Base-by-base conservation (phyloP, 345 rosid genomes). In the Cardiospermum halicacabum region DNA sequence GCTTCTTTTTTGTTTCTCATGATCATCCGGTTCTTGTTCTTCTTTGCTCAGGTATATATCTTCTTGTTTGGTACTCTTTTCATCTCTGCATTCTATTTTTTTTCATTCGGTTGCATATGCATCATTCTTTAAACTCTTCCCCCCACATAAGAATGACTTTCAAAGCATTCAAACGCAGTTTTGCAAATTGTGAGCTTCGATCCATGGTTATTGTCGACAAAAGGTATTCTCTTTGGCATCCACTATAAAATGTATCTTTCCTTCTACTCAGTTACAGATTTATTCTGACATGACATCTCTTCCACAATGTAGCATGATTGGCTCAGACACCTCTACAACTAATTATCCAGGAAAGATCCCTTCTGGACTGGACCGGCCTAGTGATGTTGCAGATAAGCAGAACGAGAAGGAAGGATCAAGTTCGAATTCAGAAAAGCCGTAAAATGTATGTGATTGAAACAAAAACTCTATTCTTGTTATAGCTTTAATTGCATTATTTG, bases 151-250 rank as follows among this genome's bases (percentile, higher is more conserved):
- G 48, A 69, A 53, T 73, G 56, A 67, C 69, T 31, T 39, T 31
- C 31, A 15, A 10, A 15, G 22, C 16, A 60, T 39, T 18, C 47
- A 21, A 43, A 50, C 68, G 71, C 95, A 94, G 99, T 77, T 94
- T 87, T 77, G 83, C 96, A 13, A 94, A 91, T 58, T 91, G 97
- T n/a, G 99, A 94, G 83, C 95, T 91, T 37, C 91, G 99, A 40
- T 91, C 99, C 50, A 82, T 89, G 92, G 82, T 91, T 75, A 82
- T 94, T 47, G 86, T 84, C 1, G 96, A 94, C 72, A 87, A 73
- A 77, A 79, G 89, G 96, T 89, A 69, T 76, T 78, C 9, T 4
- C 21, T 37, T 11, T 61, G 36, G 21, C 51, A 26, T 15, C 5
- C 7, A 4, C 34, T 19, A 4, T 21, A 25, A 65, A 49, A 58